Base-by-base conservation (phyloP, 139 green algal species). In the Coccomyxa sp. region DNA sequence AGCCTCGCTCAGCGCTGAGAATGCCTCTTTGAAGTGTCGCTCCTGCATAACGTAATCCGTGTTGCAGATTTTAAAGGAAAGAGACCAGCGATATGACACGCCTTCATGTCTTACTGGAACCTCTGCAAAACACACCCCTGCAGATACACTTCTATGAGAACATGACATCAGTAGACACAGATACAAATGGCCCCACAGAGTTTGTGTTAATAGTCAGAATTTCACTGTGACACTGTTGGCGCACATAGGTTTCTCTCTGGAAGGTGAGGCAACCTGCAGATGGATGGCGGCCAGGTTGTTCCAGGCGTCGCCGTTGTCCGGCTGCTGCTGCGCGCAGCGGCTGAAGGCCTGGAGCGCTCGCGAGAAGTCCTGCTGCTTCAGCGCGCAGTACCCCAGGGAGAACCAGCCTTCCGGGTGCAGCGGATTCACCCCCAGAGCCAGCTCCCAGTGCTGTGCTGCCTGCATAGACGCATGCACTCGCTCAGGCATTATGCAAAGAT, bases 271-370 rank as follows among this genome's bases (percentile, higher is more conserved):
- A 39, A 86, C 69, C 72, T 90, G 81, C 86, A 96, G 81, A 83
- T 93, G 94, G 41, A 98, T 83, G 14, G 93, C 94, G 1, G 91
- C 95, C 38, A 98, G 76, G 87, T 99, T 99, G 91, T 97, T 97
- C 95, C 95, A 99, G 0, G 93, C 92, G 78, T 97, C 92, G 2
- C 89, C 95, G 76, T 97, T 89, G 39, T 97, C 92, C 16, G 91
- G 89, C 70, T 97, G 90, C 41, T 95, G 84, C 79, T 97, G 93
- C 0, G 91, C 90, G 73, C 87, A 87, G 36, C 93, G 86, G 0
- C 90, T 94, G 82, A 95, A 97, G 5, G 92, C 91, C 78, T 92
- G 83, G 72, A 87, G 29, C 0, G 79, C 79, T 5, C 79, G 41
- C 39, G 38, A 14, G 8, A n/a, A 37, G 37, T 74, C 39, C 27